Percentiles rank a stretch among this genome's conserved stretches.
Conservation (phyloP, 768 basidiomycete species). For the Mycena epipterygia region DNA sequence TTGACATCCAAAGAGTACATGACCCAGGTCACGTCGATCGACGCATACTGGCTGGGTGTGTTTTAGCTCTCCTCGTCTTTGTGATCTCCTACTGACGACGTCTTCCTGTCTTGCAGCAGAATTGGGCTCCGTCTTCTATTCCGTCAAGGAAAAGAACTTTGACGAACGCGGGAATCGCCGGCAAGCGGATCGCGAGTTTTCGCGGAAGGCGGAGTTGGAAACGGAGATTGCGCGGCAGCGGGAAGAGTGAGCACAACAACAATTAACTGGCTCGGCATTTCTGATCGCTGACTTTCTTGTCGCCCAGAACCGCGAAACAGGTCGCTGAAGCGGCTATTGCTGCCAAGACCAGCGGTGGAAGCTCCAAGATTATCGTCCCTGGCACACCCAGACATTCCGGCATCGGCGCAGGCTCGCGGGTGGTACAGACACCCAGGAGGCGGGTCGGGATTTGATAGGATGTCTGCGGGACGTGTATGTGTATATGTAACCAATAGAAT, state of each 20-base stretch:
- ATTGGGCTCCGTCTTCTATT: constrained; percentile 96
- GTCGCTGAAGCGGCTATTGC: constrained; percentile 72
- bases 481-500: neutral
- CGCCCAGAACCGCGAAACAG: constrained; percentile 70
- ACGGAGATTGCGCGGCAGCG: constrained; percentile 90
- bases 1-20: constrained; percentile 97
- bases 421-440: constrained; percentile 83
- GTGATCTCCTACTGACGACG: neutral
- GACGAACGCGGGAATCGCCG: constrained; percentile 86
- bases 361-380: constrained; percentile 79
- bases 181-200: constrained; percentile 90
- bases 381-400: constrained; percentile 85
- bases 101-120: constrained; percentile 69
- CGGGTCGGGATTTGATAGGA: constrained; percentile 72
- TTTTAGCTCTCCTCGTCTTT: neutral
- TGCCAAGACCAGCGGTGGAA: constrained; percentile 63
- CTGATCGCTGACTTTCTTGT: constrained; percentile 20
- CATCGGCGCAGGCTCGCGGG: constrained; percentile 71
- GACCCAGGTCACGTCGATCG: constrained; percentile 98
- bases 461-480: neutral
- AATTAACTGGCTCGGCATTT: neutral
- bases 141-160: constrained; percentile 98
- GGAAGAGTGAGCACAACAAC: constrained; percentile 76
- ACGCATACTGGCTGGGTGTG: constrained; percentile 96
- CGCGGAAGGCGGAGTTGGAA: constrained; percentile 91